These are phyloP conservation scores for Halophytophthora batemanensis DNA, from an alignment of 352 stramenopile species.

Conservation along the genomic window DNA sequence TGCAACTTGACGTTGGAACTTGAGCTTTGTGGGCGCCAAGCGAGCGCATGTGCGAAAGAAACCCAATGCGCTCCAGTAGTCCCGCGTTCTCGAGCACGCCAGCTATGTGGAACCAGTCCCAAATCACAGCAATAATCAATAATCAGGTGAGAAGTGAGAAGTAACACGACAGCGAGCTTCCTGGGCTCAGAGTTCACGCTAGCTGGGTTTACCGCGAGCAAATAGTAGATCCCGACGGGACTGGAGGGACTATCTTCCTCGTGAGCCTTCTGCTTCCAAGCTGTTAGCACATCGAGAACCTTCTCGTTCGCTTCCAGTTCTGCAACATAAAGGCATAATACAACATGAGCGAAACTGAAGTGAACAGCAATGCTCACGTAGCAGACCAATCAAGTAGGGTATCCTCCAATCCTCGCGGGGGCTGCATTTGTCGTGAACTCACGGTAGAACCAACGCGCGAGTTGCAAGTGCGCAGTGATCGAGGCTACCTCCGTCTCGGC, in stretches of 20 bases:
- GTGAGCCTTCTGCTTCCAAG: conserved; percentile 13
- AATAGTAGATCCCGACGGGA: conserved; percentile 27
- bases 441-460: conserved; percentile 78
- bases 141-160: neutral
- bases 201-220: conserved; percentile 42
- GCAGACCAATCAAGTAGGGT: neutral
- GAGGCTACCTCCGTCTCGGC: conserved; percentile 15
- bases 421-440: conserved; percentile 5
- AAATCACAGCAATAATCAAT: neutral
- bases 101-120: conserved; percentile 38
- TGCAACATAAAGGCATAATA: conserved; percentile 6
- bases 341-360: neutral
- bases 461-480: conserved; percentile 31
- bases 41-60: conserved; percentile 45
- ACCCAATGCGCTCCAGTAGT: conserved; percentile 44
- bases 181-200: neutral
- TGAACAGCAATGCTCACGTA: conserved; percentile 1
- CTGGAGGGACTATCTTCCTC: conserved; percentile 3
- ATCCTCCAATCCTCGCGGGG: neutral
- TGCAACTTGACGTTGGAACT: conserved; percentile 49
- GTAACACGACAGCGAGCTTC: conserved; percentile 1
- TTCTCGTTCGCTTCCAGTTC: conserved; percentile 31
- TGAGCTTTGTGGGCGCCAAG: conserved; percentile 36
- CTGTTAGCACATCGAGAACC: conserved; percentile 25
- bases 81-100: conserved; percentile 19